Conservation (phyloP, 257 asterid species). For the Parsonsia alboflavescens region DNA sequence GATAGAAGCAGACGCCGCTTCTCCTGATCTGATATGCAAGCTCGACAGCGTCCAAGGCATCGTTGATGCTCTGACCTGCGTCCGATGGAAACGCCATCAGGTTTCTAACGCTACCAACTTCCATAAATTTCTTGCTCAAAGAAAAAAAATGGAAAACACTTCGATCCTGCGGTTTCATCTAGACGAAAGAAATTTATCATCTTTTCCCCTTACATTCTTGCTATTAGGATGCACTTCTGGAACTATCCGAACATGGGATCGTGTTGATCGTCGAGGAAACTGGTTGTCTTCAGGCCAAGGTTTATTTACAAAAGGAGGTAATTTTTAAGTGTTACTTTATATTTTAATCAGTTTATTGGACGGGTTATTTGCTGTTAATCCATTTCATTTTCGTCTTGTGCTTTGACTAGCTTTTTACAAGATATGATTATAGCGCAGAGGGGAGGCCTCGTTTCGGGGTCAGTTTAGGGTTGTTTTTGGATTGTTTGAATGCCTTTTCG, state of each 20-base stretch:
- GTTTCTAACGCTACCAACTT: conserved; percentile 25
- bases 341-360: background rate
- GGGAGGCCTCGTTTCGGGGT: conserved; percentile 94
- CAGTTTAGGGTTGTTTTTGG: conserved; percentile 84
- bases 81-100: conserved; percentile 93
- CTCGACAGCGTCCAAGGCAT: conserved; percentile 84
- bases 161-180: background rate
- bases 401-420: conserved; percentile 55
- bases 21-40: conserved; percentile 72
- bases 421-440: conserved; percentile 61
- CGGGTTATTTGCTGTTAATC: background rate
- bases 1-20: conserved; percentile 40
- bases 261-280: conserved; percentile 90
- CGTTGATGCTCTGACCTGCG: conserved; percentile 86
- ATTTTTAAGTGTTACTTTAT: background rate
- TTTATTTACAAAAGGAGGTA: conserved; percentile 88
- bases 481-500: conserved; percentile 78
- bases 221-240: conserved; percentile 73
- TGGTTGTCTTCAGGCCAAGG: conserved; percentile 93
- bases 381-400: background rate
- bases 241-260: conserved; percentile 87
- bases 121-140: background rate
- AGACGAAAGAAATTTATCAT: background rate
- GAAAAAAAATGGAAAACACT: background rate
- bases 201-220: background rate